Evolutionary conservation across 805 yeast species (phyloP), one percentile per base, ranked within the genome.

Genomic region (Ogataea nakhonphanomensis): DNA sequence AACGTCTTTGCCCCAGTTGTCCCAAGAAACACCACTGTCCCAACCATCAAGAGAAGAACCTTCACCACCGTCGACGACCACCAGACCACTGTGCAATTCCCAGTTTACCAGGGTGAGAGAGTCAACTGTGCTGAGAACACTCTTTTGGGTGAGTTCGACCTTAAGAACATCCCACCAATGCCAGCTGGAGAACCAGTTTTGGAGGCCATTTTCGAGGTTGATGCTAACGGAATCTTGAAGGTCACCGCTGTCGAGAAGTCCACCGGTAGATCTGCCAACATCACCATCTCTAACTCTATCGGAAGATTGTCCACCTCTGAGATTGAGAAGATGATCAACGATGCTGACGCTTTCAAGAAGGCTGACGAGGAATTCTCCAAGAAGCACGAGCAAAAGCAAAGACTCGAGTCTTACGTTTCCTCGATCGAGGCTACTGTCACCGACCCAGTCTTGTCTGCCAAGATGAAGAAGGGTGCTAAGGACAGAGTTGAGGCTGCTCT

Each of bases 61-160:
- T 91, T 91, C 88, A 89, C 99, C 67, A 91, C 99, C 58, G 95
- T 87, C 65, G 95, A 85, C 61, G 99, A 91, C 80, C 88, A 87
- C 80, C 99, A 91, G 78, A 91, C 98, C 65, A 87, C 96, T 58
- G 98, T 91, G 55, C 93, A 87, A 74, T 89, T 91, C 85, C 97
- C 95, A 73, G 98, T 91, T 56, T 91, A 84, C 82, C 97, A 91
- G 80, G 99, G 99, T 83, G 99, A 91, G 81, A 93, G 99, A 79
- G 95, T 91, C 64, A 85, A 89, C 89, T 89, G 96, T 72, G 74
- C 84, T 66, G 98, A 91, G 78, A 91, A 91, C 88, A 87, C 95
- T 67, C 78, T 84, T 64, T 84, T 91, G 69, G 99, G 98, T 78
- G 95, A 91, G 81, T 91, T 91, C 74, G 97, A 91, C 79, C 84